Evolutionary conservation across 2,329 filamentous ascomycete species (phyloP).

Genomic region (Neopestalotiopsis clavispora): DNA sequence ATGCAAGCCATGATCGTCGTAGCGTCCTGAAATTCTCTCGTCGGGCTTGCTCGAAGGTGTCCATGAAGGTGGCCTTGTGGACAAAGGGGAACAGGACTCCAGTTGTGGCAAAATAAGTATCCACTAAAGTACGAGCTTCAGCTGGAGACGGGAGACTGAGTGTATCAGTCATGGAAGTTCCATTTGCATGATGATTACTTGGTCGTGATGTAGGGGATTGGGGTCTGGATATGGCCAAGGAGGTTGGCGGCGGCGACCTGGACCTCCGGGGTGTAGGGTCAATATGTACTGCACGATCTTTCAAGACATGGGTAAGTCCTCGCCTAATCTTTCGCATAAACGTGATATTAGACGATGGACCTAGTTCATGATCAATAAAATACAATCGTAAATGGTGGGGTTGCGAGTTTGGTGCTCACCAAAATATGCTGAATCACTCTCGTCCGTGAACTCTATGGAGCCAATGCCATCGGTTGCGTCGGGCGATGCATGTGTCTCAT

Average conservation of each 20-base stretch:
- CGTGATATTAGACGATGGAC: constrained; percentile 14
- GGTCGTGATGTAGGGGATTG: neutral
- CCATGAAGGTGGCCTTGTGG: constrained; percentile 8
- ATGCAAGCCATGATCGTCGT: constrained; percentile 53
- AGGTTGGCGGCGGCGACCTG: neutral
- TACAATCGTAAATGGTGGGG: neutral
- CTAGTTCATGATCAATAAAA: neutral
- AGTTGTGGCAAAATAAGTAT: constrained; percentile 4
- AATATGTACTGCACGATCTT: neutral
- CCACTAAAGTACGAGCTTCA: constrained; percentile 3
- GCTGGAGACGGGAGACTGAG: constrained; percentile 5
- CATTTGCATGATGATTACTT: neutral
- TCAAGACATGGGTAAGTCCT: neutral
- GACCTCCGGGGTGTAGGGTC: neutral
- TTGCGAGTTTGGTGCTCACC: neutral
- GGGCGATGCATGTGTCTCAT: neutral
- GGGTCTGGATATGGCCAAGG: neutral
- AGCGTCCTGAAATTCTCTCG: constrained; percentile 36
- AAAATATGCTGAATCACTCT: constrained; percentile 12
- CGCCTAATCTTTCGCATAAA: constrained; percentile 7
- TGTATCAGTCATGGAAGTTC: neutral
- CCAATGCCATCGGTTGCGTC: constrained; percentile 16
- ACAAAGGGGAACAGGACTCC: constrained; percentile 14
- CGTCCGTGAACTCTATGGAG: constrained; percentile 16
- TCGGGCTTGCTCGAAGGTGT: constrained; percentile 3